Evolutionary conservation across 2,329 filamentous ascomycete species (phyloP), one percentile per base, ranked within the genome.

Genomic region (Penicillium psychrosexuale): DNA sequence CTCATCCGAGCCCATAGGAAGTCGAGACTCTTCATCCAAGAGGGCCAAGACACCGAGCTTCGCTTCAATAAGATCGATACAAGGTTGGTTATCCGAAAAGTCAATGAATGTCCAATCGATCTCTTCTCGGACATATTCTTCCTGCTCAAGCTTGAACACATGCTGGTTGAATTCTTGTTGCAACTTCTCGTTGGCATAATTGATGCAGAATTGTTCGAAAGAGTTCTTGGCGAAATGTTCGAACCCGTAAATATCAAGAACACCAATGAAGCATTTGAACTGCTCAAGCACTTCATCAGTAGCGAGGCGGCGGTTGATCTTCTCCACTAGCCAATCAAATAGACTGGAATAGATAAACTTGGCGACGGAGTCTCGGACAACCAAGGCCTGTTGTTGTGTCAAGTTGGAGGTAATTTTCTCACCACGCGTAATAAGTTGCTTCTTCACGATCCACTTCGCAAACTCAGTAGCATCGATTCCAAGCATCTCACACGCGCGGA

Each of bases 21-120:
- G 79, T 62, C 94, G 86, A 17, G 93, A 97, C 74, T 99, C 94
- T 78, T 99, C 95, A 66, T 99, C 94, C 37, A 99, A 80, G 28
- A 99, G 81, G 19, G 93, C 91, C 60, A 99, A 77, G 48, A 99
- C 89, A 75, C 94, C 94, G 64, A 99, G 84, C 74, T 96, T 97
- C 64, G 91, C 93, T 78, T 99, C 94, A 64, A 99, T 99, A 50
- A 99, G 78, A 73, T 99, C 94, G 67, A 99, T 99, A 78, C 94
- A 99, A 17, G 94, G 94, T 77, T 99, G 94, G 68, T 99, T 99
- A 76, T 99, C 94, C 6, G 93, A 96, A 75, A 99, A 99, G 72
- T 99, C 94, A 71, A 99, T 99, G 71, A 99, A 99, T 9, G 90
- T 97, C 94, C 94, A 99, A 76, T 97, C 92, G 62, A 99, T 99